Percentiles rank a stretch among this genome's conserved stretches.
Conservation (phyloP, 2,329 filamentous ascomycete species). For the Fusarium odoratissimum region DNA sequence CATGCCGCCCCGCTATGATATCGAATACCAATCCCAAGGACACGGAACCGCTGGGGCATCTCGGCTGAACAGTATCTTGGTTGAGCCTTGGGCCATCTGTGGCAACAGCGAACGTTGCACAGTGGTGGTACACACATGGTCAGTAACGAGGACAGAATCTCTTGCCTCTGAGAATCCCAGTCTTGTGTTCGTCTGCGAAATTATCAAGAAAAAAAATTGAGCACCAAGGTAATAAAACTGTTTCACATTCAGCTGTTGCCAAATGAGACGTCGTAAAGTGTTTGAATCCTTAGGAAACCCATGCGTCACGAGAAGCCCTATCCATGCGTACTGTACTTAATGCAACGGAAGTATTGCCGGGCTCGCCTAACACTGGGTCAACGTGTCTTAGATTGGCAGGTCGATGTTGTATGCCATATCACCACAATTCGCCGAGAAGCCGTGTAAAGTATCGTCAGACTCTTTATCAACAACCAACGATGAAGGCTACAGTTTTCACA, state of each 20-base stretch:
- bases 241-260: slow-evolving; percentile 41
- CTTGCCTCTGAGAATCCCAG: neutral
- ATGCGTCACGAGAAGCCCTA: slow-evolving; percentile 18
- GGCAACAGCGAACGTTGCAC: neutral
- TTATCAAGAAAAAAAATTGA: slow-evolving; percentile 2
- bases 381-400: slow-evolving; percentile 23
- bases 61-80: slow-evolving; percentile 16
- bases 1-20: slow-evolving; percentile 25
- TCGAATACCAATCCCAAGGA: slow-evolving; percentile 33
- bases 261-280: slow-evolving; percentile 35
- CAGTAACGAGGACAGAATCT: neutral
- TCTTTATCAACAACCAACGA: neutral
- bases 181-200: slow-evolving; percentile 2
- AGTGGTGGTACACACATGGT: neutral
- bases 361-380: slow-evolving; percentile 38
- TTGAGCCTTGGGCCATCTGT: slow-evolving; percentile 5
- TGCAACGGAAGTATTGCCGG: slow-evolving; percentile 37
- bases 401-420: slow-evolving; percentile 8
- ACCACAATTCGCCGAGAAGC: slow-evolving; percentile 17
- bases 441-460: neutral
- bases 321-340: slow-evolving; percentile 29
- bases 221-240: slow-evolving; percentile 23
- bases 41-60: slow-evolving; percentile 30
- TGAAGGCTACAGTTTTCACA: neutral
- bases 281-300: slow-evolving; percentile 26